phyloP scores from a whole-genome alignment of 805 yeast genomes.

The Cyberlindnera veronae region DNA sequence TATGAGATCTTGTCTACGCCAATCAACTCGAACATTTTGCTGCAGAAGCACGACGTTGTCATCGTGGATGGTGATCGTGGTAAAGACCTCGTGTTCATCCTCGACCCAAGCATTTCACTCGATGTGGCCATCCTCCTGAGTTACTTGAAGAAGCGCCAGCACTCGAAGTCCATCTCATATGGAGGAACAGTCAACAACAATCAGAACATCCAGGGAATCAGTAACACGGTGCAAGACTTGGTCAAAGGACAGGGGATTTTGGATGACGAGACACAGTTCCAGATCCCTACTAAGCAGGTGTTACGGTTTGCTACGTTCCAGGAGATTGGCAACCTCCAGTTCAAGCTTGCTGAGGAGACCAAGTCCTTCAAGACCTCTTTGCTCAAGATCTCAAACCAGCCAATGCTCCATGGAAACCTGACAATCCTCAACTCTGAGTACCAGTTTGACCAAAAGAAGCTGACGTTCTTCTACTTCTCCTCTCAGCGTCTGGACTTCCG shows the following conservation, averaged over 20 bases:
- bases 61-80: constrained; percentile 85
- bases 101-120: constrained; percentile 60
- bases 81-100: constrained; percentile 69
- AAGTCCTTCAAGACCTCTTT: constrained; percentile 66
- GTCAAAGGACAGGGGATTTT: constrained; percentile 25
- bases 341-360: constrained; percentile 67
- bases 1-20: constrained; percentile 69
- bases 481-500: constrained; percentile 70
- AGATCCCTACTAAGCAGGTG: constrained; percentile 76
- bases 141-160: constrained; percentile 70
- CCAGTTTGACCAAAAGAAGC: constrained; percentile 76
- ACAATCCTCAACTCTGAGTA: constrained; percentile 68
- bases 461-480: constrained; percentile 66
- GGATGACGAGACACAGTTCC: constrained; percentile 44
- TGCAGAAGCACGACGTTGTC: constrained; percentile 62
- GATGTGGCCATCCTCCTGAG: constrained; percentile 69
- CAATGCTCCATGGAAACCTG: constrained; percentile 24
- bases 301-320: constrained; percentile 71
- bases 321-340: constrained; percentile 59
- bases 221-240: constrained; percentile 24
- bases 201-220: constrained; percentile 6
- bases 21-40: constrained; percentile 54
- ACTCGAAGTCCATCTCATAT: constrained; percentile 45
- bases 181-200: constrained; percentile 3
- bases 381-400: constrained; percentile 41